Percentiles rank a stretch among this genome's conserved stretches.
Evolutionary conservation across 805 yeast species (phyloP).

Genomic region (Wickerhamomyces queroliae): DNA sequence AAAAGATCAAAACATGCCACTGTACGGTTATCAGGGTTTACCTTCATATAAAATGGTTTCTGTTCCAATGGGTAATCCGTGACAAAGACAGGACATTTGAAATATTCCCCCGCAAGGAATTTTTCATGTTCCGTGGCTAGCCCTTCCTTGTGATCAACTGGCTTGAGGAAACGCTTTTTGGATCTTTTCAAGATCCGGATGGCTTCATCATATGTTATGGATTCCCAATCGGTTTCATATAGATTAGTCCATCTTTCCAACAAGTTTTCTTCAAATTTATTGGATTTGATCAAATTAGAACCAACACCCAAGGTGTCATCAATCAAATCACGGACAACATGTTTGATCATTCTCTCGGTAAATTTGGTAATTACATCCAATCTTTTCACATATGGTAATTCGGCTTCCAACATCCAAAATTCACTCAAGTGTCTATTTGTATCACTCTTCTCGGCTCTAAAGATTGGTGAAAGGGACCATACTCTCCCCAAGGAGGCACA

Average conservation of each 20-base stretch:
- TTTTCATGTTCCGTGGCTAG: conserved; percentile 86
- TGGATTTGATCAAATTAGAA: conserved; percentile 21
- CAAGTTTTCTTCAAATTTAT: conserved; percentile 29
- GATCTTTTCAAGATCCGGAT: conserved; percentile 39
- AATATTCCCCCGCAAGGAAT: conserved; percentile 70
- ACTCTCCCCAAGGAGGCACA: conserved; percentile 72
- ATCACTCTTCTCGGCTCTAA: conserved; percentile 88
- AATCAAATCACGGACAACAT: conserved; percentile 31
- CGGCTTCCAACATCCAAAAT: conserved; percentile 98
- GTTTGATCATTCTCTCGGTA: conserved; percentile 65
- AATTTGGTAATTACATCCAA: conserved; percentile 58
- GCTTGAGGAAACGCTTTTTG: conserved; percentile 31
- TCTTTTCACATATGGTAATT: conserved; percentile 58
- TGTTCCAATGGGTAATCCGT: conserved; percentile 76
- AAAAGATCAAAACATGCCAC: conserved; percentile 89
- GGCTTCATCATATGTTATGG: conserved; percentile 74
- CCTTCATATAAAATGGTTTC: conserved; percentile 92
- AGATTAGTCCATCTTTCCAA: conserved; percentile 54
- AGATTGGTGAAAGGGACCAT: conserved; percentile 88
- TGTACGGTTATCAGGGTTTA: conserved; percentile 41
- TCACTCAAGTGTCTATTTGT: conserved; percentile 90
- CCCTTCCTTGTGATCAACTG: conserved; percentile 65
- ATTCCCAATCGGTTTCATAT: conserved; percentile 50
- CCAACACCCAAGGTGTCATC: conserved; percentile 20
- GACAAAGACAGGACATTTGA: conserved; percentile 75